Evolutionary conservation across 192 early-diverging fungal genomes (phyloP), one percentile per base, ranked within the genome.

Genomic region (Coemansia sp.): DNA sequence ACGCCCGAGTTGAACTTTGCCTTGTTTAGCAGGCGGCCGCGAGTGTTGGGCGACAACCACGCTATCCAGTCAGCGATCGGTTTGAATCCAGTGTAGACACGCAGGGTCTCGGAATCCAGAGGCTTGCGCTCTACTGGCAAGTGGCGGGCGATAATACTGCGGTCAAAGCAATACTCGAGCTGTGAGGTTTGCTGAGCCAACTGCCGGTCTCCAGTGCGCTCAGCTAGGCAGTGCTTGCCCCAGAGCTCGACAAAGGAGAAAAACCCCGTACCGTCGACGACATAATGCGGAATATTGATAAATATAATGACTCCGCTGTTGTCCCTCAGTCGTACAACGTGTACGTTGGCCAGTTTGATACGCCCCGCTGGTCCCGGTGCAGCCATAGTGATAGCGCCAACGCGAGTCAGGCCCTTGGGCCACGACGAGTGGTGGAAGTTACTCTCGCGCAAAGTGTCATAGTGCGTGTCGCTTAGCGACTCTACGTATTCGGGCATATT

Each of bases 401-500:
- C 47, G 1, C 71, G 73, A 0, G 70, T 60, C 11, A 81, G 53
- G 3, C 79, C 78, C 7, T 30, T n/a, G 14, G 79, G 79, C 79
- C 79, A 81, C 44, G 70, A 59, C 35, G 74, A 73, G 32, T 73
- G 71, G 68, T 81, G 74, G 43, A 66, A 81, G 13, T 81, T 73
- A 40, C 43, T 39, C 14, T 67, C 68, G 9, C 53, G 62, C 39
- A 81, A 38, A 13, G 64, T 39, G 43, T 62, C 64, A 23, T 65
- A 72, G 11, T 47, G 55, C 19, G 73, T 39, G 6, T 60, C 13
- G 61, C 58, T 76, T 14, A 4, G 11, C 9, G 80, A 77, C 26
- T 82, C 80, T 3, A 65, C n/a, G 49, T 82, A 82, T 39, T 74
- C 72, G 49, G 75, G 80, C 80, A 81, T 81, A 30, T 81, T 81